Evolutionary conservation across 345 rosid species (phyloP).

Genomic region (Arabidopsis suecica): DNA sequence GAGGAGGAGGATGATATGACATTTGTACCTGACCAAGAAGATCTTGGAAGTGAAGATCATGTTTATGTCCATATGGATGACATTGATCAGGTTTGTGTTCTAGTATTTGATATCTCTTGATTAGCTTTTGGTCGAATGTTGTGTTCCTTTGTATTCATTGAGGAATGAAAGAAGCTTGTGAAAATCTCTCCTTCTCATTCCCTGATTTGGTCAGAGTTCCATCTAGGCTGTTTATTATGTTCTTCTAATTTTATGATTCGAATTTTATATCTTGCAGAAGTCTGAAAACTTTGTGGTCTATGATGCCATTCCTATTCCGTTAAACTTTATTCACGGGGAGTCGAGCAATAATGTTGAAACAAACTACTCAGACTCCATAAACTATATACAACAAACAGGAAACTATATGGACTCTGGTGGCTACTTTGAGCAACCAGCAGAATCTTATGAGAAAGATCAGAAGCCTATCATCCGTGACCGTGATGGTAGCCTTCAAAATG

Average conservation of each 20-base stretch:
- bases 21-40: slow-evolving; percentile 57
- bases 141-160: slow-evolving; percentile 4
- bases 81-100: slow-evolving; percentile 63
- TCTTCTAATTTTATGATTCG: neutral
- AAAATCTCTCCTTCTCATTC: neutral
- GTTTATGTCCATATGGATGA: slow-evolving; percentile 58
- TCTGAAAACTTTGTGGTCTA: slow-evolving; percentile 40
- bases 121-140: neutral
- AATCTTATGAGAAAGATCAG: slow-evolving; percentile 53
- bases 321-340: slow-evolving; percentile 61
- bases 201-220: neutral
- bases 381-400: slow-evolving; percentile 21
- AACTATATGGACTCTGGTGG: slow-evolving; percentile 36
- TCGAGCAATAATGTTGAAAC: slow-evolving; percentile 54
- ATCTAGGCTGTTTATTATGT: neutral
- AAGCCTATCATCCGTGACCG: slow-evolving; percentile 48
- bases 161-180: neutral
- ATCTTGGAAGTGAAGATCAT: slow-evolving; percentile 48
- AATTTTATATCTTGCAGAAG: slow-evolving; percentile 48
- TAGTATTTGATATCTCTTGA: neutral
- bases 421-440: slow-evolving; percentile 41
- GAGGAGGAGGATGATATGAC: slow-evolving; percentile 56
- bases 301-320: slow-evolving; percentile 53
- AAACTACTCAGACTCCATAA: slow-evolving; percentile 33
- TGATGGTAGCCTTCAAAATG: slow-evolving; percentile 39